Percentiles rank a stretch among this genome's conserved stretches.
These are phyloP conservation scores for Capronia coronata DNA, from an alignment of 2,329 filamentous ascomycete genomes.

Conservation along the genomic window DNA sequence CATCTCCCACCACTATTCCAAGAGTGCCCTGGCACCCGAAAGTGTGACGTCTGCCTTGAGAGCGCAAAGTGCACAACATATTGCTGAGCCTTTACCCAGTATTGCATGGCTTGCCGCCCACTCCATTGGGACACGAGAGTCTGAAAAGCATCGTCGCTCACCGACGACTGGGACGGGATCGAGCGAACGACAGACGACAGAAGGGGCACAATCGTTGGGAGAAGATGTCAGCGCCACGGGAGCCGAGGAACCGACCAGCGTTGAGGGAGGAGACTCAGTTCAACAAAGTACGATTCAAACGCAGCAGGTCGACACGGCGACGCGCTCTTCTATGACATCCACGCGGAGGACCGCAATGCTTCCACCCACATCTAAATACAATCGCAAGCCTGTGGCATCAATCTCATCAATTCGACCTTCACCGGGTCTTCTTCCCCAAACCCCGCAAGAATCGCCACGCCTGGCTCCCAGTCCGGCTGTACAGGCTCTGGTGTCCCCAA, in stretches of 20 bases:
- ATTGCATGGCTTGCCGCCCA: neutral
- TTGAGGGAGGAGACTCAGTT: slow-evolving; percentile 9
- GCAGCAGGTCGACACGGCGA: slow-evolving; percentile 2
- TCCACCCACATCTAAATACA: slow-evolving; percentile 28
- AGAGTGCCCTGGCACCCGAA: slow-evolving; percentile 23
- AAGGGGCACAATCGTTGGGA: slow-evolving; percentile 8
- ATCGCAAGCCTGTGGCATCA: slow-evolving; percentile 22
- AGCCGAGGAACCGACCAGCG: slow-evolving; percentile 14
- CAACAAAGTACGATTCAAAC: neutral
- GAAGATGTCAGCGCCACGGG: slow-evolving; percentile 9
- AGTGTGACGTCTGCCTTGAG: slow-evolving; percentile 15
- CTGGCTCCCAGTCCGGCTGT: slow-evolving; percentile 5
- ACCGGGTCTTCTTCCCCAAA: slow-evolving; percentile 16
- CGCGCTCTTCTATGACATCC: slow-evolving; percentile 16
- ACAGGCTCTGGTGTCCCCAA: slow-evolving; percentile 12
- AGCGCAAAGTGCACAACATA: slow-evolving; percentile 13
- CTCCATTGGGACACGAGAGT: neutral
- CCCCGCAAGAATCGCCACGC: slow-evolving; percentile 22
- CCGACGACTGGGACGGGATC: slow-evolving; percentile 13
- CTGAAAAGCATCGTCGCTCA: slow-evolving; percentile 13
- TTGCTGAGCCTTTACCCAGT: slow-evolving; percentile 16
- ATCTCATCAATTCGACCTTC: slow-evolving; percentile 12
- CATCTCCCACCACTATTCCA: slow-evolving; percentile 21
- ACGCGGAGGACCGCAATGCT: slow-evolving; percentile 12
- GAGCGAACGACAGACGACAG: slow-evolving; percentile 21